These are phyloP conservation scores for Sporisorium sorghi DNA, from an alignment of 1,284 basidiomycete genomes.

Conservation along the genomic window DNA sequence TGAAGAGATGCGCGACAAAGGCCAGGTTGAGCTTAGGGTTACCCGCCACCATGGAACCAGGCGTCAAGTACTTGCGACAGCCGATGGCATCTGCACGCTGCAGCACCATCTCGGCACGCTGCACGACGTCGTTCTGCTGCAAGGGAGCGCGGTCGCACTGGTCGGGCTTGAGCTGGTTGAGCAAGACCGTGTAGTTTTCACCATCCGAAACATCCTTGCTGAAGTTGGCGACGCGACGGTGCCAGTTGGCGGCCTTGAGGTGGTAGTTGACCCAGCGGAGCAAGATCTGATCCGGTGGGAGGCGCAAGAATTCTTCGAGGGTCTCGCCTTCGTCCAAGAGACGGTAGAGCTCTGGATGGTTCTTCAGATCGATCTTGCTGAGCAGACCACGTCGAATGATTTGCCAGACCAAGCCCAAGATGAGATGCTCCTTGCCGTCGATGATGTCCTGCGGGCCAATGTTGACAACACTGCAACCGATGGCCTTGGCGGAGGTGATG, in stretches of 20 bases:
- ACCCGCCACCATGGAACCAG: slow-evolving; percentile 88
- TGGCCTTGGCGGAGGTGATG: slow-evolving; percentile 96
- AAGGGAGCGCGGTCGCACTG: slow-evolving; percentile 92
- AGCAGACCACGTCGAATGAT: slow-evolving; percentile 93
- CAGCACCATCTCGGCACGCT: slow-evolving; percentile 89
- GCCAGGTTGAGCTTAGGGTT: slow-evolving; percentile 99
- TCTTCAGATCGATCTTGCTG: slow-evolving; percentile 95
- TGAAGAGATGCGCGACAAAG: slow-evolving; percentile 98
- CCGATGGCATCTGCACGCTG: slow-evolving; percentile 93
- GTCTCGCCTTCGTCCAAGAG: slow-evolving; percentile 96
- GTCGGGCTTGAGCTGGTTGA: slow-evolving; percentile 89
- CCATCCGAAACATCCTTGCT: slow-evolving; percentile 93
- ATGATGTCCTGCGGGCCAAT: slow-evolving; percentile 93
- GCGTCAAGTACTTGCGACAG: slow-evolving; percentile 94
- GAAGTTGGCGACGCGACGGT: slow-evolving; percentile 85
- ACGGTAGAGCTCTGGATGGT: slow-evolving; percentile 95
- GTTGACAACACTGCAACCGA: slow-evolving; percentile 98
- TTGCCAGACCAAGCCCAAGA: slow-evolving; percentile 99
- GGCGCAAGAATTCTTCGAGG: slow-evolving; percentile 88
- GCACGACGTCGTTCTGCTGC: slow-evolving; percentile 82
- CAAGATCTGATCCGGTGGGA: slow-evolving; percentile 96
- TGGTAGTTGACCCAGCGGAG: slow-evolving; percentile 99
- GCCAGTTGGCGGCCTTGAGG: slow-evolving; percentile 91
- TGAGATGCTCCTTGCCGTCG: slow-evolving; percentile 94
- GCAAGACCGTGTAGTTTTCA: slow-evolving; percentile 95